Conservation (phyloP, 805 yeast genomes). For the Saturnispora silvae region DNA sequence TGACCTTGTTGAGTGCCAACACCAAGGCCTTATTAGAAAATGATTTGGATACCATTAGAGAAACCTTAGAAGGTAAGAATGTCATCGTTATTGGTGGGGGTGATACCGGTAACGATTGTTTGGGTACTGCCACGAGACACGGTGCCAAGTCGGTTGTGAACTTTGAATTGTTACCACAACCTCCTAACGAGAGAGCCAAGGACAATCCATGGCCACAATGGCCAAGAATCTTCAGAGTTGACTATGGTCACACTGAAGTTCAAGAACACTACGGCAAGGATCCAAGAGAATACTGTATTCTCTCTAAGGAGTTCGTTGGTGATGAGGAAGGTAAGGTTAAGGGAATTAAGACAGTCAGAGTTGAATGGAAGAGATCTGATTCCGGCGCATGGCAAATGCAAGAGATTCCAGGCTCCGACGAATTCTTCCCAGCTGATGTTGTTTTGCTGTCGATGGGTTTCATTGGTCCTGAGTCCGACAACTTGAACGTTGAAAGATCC, state of each 20-base stretch:
- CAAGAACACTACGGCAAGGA: slow-evolving; percentile 91
- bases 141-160: slow-evolving; percentile 91
- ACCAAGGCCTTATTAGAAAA: slow-evolving; percentile 82
- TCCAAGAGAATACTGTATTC: slow-evolving; percentile 92
- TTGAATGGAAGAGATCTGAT: slow-evolving; percentile 94
- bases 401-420: slow-evolving; percentile 91
- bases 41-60: slow-evolving; percentile 65
- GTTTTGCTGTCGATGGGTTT: slow-evolving; percentile 95
- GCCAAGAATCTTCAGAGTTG: slow-evolving; percentile 97
- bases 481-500: slow-evolving; percentile 56
- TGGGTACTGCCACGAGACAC: slow-evolving; percentile 94
- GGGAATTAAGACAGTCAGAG: slow-evolving; percentile 93
- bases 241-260: slow-evolving; percentile 95
- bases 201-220: slow-evolving; percentile 99
- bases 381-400: slow-evolving; percentile 99
- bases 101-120: slow-evolving; percentile 98
- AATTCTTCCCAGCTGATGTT: slow-evolving; percentile 87
- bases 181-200: slow-evolving; percentile 73
- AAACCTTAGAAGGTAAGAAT: slow-evolving; percentile 67
- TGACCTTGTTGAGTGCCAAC: slow-evolving; percentile 81
- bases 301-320: slow-evolving; percentile 91
- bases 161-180: slow-evolving; percentile 90
- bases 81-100: slow-evolving; percentile 99
- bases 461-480: slow-evolving; percentile 87
- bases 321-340: slow-evolving; percentile 91